phyloP scores from a whole-genome alignment of 202 grass and related monocot genomes.

The Zizania palustris region DNA sequence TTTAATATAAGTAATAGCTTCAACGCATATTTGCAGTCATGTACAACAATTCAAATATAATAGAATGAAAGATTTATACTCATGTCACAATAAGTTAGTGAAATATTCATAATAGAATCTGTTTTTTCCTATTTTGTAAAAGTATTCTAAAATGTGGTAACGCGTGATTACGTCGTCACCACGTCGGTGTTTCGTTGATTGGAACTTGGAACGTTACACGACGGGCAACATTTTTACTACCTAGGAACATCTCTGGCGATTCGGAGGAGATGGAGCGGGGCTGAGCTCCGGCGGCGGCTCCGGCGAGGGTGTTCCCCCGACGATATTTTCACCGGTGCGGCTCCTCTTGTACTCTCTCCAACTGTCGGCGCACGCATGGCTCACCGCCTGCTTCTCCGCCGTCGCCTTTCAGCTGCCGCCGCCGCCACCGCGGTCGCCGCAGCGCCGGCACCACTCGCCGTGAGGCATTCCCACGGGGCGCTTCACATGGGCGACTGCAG shows the following conservation, averaged over 20 bases:
- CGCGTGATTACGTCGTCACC: no score
- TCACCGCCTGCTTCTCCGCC: constrained; percentile 20
- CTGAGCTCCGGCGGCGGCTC: background rate
- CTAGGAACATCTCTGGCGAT: background rate
- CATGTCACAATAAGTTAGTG: no score
- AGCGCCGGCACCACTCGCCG: background rate
- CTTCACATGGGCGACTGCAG: constrained; percentile 5
- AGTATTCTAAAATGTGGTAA: no score
- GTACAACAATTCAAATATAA: no score
- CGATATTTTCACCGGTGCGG: background rate
- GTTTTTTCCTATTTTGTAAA: no score
- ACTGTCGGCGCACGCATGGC: constrained; percentile 4
- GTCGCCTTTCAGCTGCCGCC: constrained; percentile 13
- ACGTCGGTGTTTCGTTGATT: no score
- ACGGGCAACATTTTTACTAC: background rate
- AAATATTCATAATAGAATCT: no score
- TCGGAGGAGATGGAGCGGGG: background rate
- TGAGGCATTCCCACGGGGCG: background rate
- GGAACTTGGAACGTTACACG: background rate
- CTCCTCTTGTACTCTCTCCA: background rate
- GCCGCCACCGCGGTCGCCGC: background rate
- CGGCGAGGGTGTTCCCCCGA: background rate
- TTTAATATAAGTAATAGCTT: no score
- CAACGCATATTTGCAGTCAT: no score
- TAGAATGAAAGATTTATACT: no score